phyloP scores from a whole-genome alignment of 306 rosid species.

The Glycine soja region DNA sequence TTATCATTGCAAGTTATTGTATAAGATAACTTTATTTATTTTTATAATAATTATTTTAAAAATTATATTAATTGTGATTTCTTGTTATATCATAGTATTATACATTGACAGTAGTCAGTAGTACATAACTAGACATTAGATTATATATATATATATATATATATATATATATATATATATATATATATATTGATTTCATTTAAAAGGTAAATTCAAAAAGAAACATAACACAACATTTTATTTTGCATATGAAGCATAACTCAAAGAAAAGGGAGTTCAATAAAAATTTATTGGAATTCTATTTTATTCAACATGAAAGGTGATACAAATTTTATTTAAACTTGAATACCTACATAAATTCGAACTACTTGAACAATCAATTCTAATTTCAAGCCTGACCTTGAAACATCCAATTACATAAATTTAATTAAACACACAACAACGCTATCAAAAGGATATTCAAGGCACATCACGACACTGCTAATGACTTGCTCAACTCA shows the following conservation, averaged over 20 bases:
- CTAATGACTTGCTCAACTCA: conserved; percentile 24
- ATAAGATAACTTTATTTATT: too few species aligned
- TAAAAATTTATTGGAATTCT: not conserved
- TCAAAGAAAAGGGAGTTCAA: not conserved
- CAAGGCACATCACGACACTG: not conserved
- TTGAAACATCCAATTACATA: conserved; percentile 23
- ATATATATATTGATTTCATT: not conserved
- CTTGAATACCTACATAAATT: not conserved
- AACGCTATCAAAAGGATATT: conserved; percentile 14
- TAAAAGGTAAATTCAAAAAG: not conserved
- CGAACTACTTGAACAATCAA: not conserved
- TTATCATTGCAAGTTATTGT: too few species aligned
- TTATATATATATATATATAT: too few species aligned
- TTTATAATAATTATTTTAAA: too few species aligned
- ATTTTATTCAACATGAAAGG: not conserved
- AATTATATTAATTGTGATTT: too few species aligned
- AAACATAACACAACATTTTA: not conserved
- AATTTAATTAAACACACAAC: conserved; percentile 36
- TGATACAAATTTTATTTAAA: not conserved
- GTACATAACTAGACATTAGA: too few species aligned
- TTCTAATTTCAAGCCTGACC: conserved; percentile 8
- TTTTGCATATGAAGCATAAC: not conserved
- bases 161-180: too few species aligned
- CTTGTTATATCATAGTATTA: too few species aligned
- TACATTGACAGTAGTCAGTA: too few species aligned